Conservation (phyloP, 2,329 filamentous ascomycete species). For the Rutstroemia sp. region DNA sequence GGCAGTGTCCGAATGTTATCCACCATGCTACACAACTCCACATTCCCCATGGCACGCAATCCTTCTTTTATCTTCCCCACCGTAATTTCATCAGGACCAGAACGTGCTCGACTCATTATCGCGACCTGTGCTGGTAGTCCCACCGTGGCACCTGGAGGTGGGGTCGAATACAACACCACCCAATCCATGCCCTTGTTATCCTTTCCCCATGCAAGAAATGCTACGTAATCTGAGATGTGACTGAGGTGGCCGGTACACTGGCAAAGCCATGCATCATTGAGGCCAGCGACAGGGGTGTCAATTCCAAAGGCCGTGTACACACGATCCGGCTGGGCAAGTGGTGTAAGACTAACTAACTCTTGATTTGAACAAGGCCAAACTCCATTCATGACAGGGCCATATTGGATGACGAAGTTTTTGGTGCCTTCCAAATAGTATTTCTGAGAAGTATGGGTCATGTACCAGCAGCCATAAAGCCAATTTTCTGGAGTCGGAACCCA, state of each 20-base stretch:
- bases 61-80: neutral
- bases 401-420: conserved; percentile 3
- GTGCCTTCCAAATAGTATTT: conserved; percentile 4
- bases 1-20: neutral
- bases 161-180: conserved; percentile 3
- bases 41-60: neutral
- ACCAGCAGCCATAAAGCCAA: conserved; percentile 1
- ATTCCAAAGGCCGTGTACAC: conserved; percentile 5
- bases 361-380: conserved; percentile 3
- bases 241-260: conserved; percentile 2
- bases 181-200: neutral
- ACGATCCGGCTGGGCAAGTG: neutral
- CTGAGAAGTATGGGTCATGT: conserved; percentile 4
- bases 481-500: conserved; percentile 1
- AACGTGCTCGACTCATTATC: neutral
- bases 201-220: conserved; percentile 2
- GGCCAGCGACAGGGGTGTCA: neutral
- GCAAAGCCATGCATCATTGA: conserved; percentile 1
- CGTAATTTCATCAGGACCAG: neutral
- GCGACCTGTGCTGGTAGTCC: conserved; percentile 5
- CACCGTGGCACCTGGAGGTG: neutral
- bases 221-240: conserved; percentile 3
- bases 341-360: neutral
- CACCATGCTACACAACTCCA: neutral
- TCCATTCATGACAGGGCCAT: conserved; percentile 2